phyloP scores from a whole-genome alignment of 2,329 filamentous ascomycete species.

The Pseudogymnoascus sp. region DNA sequence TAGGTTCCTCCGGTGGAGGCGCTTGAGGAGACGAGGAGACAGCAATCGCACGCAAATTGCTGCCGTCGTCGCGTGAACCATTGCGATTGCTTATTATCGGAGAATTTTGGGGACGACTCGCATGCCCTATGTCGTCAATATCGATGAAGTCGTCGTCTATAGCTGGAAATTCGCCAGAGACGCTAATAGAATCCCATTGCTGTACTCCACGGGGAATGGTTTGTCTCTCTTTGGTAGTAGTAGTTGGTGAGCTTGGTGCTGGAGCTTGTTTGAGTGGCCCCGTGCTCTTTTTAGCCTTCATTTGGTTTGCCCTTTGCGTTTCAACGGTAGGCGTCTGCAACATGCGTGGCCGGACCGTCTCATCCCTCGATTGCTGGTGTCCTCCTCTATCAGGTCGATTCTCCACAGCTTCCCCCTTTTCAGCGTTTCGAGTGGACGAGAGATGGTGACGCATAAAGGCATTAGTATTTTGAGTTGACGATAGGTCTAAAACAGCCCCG shows the following conservation, averaged over 20 bases:
- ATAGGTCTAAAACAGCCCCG: conserved; percentile 39
- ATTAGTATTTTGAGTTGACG: conserved; percentile 15
- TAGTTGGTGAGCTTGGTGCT: background rate
- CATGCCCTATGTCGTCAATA: background rate
- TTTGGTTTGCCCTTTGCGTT: background rate
- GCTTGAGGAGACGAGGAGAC: background rate
- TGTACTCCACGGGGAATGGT: background rate
- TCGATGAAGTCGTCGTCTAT: conserved; percentile 9
- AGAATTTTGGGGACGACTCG: background rate
- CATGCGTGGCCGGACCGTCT: background rate
- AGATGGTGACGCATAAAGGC: background rate
- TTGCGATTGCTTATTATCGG: background rate
- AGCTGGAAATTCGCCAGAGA: background rate
- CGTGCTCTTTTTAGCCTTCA: background rate
- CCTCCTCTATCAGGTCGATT: background rate
- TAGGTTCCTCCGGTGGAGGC: background rate
- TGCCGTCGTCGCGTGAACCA: background rate
- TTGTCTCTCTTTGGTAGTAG: background rate
- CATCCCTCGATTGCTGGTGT: background rate
- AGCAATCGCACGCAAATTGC: background rate
- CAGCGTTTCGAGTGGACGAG: background rate
- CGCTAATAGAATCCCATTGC: background rate
- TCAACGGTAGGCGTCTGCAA: background rate
- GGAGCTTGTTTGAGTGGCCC: background rate
- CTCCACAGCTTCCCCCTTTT: background rate